These are phyloP conservation scores for Dissophora globulifera DNA, from an alignment of 192 early-diverging fungal species.

Conservation along the genomic window DNA sequence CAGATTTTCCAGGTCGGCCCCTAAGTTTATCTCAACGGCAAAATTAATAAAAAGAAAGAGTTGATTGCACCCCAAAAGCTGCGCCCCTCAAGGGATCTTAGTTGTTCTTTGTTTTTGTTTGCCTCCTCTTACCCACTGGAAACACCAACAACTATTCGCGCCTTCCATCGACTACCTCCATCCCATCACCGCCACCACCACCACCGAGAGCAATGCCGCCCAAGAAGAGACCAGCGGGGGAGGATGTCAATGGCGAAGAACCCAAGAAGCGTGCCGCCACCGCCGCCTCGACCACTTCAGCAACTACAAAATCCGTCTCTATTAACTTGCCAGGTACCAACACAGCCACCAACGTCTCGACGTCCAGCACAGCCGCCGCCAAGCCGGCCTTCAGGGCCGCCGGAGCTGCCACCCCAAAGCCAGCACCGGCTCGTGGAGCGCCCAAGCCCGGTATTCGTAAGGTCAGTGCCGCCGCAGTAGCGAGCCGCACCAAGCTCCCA, in stretches of 20 bases:
- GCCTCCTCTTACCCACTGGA: too few relatives aligned
- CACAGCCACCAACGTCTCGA: too few relatives aligned
- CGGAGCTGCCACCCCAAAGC: constrained; percentile 20
- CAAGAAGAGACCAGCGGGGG: constrained; percentile 53
- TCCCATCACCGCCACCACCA: constrained; percentile 2
- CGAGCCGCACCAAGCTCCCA: constrained; percentile 14
- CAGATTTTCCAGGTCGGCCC: constrained; percentile 56
- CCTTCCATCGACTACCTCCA: neutral
- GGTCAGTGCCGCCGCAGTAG: constrained; percentile 27
- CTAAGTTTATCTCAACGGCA: neutral
- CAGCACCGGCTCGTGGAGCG: constrained; percentile 34
- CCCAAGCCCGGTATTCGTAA: constrained; percentile 49
- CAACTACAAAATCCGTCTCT: constrained; percentile 23
- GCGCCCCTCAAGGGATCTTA: constrained; percentile 6
- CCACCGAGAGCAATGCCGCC: constrained; percentile 35
- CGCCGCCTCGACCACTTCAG: neutral
- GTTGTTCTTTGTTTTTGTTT: neutral
- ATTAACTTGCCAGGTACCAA: constrained; percentile 35
- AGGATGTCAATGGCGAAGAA: constrained; percentile 16
- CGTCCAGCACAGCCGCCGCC: constrained; percentile 1
- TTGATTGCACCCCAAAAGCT: too few relatives aligned
- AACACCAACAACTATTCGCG: too few relatives aligned
- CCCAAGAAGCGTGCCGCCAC: constrained; percentile 17
- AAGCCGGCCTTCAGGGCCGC: neutral
- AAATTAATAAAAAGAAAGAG: too few relatives aligned